Conservation (phyloP, 2,329 filamentous ascomycete genomes). For the Sporothrix protearum region DNA sequence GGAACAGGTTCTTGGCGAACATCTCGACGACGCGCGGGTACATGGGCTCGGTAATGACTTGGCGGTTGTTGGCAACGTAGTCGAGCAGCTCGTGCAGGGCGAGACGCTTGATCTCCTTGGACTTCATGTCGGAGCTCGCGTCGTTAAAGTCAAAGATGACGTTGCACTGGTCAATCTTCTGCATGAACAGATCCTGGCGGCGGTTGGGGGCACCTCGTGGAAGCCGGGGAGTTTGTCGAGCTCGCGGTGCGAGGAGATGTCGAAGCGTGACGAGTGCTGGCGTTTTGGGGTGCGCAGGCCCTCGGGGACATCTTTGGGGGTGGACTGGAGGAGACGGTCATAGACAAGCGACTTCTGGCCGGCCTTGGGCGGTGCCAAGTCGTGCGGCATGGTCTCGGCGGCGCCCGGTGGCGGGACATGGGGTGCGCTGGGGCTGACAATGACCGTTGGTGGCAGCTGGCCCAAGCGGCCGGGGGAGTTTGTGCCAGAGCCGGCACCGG, state of each 20-base stretch:
- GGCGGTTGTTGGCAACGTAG: constrained; percentile 96
- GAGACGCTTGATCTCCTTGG: constrained; percentile 97
- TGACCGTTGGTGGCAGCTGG: constrained; percentile 74
- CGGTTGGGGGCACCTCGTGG: constrained; percentile 92
- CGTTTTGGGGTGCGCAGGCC: constrained; percentile 92
- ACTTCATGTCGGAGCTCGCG: constrained; percentile 97
- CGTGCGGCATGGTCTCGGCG: constrained; percentile 96
- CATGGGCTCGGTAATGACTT: constrained; percentile 98
- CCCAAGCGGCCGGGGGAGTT: constrained; percentile 62
- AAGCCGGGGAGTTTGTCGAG: constrained; percentile 96
- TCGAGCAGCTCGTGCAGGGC: constrained; percentile 94
- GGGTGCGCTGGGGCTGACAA: constrained; percentile 91
- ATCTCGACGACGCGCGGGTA: constrained; percentile 97
- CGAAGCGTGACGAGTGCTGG: constrained; percentile 87
- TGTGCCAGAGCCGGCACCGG: constrained; percentile 40
- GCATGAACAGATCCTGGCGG: constrained; percentile 96
- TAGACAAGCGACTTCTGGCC: constrained; percentile 86
- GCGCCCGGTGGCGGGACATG: constrained; percentile 90
- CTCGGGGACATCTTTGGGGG: constrained; percentile 93
- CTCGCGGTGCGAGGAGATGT: constrained; percentile 94
- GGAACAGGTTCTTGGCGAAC: constrained; percentile 98
- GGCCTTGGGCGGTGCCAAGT: constrained; percentile 88
- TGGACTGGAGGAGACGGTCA: constrained; percentile 87
- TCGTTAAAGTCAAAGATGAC: constrained; percentile 99
- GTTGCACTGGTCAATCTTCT: constrained; percentile 99